phyloP scores from a whole-genome alignment of 768 basidiomycete species.

The Russula brevipes region DNA sequence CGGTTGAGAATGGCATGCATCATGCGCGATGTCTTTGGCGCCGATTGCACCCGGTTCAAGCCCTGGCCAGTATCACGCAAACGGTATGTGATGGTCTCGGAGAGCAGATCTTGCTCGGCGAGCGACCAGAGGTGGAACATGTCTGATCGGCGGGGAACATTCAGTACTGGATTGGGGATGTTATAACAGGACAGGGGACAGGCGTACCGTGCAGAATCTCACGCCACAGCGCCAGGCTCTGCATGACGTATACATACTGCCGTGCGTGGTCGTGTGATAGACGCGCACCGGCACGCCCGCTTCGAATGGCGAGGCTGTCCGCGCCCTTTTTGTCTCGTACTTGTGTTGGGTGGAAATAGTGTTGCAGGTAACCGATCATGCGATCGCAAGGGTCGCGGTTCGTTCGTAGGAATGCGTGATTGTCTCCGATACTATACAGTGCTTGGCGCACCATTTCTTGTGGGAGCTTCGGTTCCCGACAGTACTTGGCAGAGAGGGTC shows the following conservation, averaged over 20 bases:
- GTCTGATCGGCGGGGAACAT: conserved; percentile 41
- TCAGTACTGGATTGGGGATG: neutral
- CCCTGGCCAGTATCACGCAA: conserved; percentile 87
- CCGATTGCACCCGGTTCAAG: conserved; percentile 81
- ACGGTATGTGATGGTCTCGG: conserved; percentile 68
- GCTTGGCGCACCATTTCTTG: conserved; percentile 72
- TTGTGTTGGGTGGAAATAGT: conserved; percentile 71
- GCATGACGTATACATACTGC: conserved; percentile 81
- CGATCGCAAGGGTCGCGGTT: conserved; percentile 87
- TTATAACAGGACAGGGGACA: neutral
- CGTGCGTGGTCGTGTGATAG: conserved; percentile 80
- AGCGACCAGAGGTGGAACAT: conserved; percentile 87
- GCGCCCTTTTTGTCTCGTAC: conserved; percentile 51
- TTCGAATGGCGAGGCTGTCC: conserved; percentile 68
- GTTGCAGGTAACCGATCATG: conserved; percentile 72
- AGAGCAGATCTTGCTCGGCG: conserved; percentile 76
- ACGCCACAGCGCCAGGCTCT: conserved; percentile 82
- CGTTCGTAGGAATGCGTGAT: conserved; percentile 79
- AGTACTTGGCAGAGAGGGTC: conserved; percentile 58
- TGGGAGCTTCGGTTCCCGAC: conserved; percentile 45
- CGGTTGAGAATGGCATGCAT: conserved; percentile 85
- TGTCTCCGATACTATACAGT: conserved; percentile 84
- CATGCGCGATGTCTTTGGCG: conserved; percentile 85
- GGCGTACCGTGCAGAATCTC: conserved; percentile 74
- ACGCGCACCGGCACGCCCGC: conserved; percentile 73